A percentile compares a stretch with the other conserved stretches of the same genome.
These are phyloP conservation scores for Ammopiptanthus mongolicus DNA, from an alignment of 306 rosid genomes.

Conservation along the genomic window DNA sequence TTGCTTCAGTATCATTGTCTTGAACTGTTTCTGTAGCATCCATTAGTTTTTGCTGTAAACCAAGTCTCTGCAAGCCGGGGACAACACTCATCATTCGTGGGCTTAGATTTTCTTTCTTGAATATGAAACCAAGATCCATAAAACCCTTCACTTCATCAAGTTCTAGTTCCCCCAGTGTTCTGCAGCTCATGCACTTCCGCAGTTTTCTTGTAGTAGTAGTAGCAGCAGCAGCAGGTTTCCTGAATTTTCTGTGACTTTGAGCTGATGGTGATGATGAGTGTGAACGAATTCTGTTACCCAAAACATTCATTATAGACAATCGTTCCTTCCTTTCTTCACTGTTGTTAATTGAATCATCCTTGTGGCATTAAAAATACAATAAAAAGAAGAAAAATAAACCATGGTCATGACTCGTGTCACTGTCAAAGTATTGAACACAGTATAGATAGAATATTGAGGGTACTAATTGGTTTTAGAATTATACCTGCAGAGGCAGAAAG, in stretches of 20 bases:
- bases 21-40: neutral
- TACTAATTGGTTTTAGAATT: neutral
- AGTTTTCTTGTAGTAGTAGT: conserved; percentile 21
- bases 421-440: neutral
- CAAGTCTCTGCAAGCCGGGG: conserved; percentile 72
- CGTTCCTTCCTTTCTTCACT: conserved; percentile 29
- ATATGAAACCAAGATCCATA: conserved; percentile 74
- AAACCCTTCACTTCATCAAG: conserved; percentile 86
- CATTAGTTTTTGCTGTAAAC: neutral
- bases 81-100: conserved; percentile 62
- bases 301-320: conserved; percentile 14
- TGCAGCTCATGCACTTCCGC: conserved; percentile 61
- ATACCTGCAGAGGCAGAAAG: conserved; percentile 39
- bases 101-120: conserved; percentile 48
- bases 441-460: neutral
- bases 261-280: conserved; percentile 39
- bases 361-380: neutral
- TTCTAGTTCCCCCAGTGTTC: conserved; percentile 64
- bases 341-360: conserved; percentile 31
- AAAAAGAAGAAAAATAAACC: neutral
- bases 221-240: neutral
- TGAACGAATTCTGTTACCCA: conserved; percentile 27
- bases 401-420: neutral
- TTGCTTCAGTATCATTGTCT: conserved; percentile 9
- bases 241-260: conserved; percentile 11